Percentiles rank a stretch among this genome's conserved stretches.
Conservation (phyloP, 345 rosid genomes). For the Aethionema arabicum region DNA sequence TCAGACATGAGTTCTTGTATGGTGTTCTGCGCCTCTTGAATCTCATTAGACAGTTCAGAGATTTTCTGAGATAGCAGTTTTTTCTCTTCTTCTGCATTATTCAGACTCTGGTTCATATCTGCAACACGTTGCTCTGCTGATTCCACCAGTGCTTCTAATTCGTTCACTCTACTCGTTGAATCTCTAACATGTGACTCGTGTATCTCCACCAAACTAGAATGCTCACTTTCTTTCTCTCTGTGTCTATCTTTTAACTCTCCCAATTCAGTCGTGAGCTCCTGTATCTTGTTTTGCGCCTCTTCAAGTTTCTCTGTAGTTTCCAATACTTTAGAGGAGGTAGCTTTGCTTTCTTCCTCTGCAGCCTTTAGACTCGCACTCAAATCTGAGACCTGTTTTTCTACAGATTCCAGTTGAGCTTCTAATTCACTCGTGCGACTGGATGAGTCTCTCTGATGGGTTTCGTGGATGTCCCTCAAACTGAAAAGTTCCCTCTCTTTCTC, state of each 20-base stretch:
- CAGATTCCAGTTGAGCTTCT: slow-evolving; percentile 41
- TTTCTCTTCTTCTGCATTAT: slow-evolving; percentile 51
- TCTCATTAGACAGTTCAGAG: slow-evolving; percentile 52
- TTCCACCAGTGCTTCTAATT: slow-evolving; percentile 40
- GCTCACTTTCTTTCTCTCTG: slow-evolving; percentile 56
- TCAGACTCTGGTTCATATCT: slow-evolving; percentile 48
- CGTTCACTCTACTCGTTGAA: slow-evolving; percentile 43
- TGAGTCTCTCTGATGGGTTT: slow-evolving; percentile 52
- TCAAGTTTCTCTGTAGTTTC: slow-evolving; percentile 51
- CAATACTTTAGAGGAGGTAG: slow-evolving; percentile 50
- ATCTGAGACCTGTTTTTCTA: slow-evolving; percentile 42
- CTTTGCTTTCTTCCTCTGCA: slow-evolving; percentile 52
- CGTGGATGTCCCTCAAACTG: slow-evolving; percentile 38
- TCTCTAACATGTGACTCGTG: slow-evolving; percentile 53
- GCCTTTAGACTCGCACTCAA: slow-evolving; percentile 45
- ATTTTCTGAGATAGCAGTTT: slow-evolving; percentile 48
- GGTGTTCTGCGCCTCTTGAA: slow-evolving; percentile 47
- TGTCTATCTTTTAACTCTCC: slow-evolving; percentile 44
- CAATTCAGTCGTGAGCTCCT: slow-evolving; percentile 46
- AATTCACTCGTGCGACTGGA: slow-evolving; percentile 37
- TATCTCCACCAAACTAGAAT: slow-evolving; percentile 48
- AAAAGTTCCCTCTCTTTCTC: slow-evolving; percentile 47
- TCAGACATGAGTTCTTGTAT: slow-evolving; percentile 45
- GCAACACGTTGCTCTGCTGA: slow-evolving; percentile 50
- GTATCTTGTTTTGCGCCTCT: slow-evolving; percentile 42